Evolutionary conservation across 2,329 filamentous ascomycete genomes (phyloP).

Genomic region (Ophiostoma ulmi): DNA sequence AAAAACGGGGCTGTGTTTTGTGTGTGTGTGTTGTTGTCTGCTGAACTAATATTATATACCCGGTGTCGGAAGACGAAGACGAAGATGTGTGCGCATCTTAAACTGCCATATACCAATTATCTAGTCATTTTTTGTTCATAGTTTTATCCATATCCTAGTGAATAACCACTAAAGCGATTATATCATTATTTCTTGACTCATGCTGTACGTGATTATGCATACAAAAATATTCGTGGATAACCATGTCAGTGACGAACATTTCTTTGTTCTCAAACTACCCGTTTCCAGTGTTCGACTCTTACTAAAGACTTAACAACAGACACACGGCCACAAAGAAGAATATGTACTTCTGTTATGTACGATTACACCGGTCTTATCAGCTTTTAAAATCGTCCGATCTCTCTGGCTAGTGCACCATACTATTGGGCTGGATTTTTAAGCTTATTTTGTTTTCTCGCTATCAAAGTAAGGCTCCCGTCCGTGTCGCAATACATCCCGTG

Average conservation of each 20-base stretch:
- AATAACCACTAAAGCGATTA: neutral
- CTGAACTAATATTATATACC: slow-evolving; percentile 5
- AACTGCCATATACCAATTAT: neutral
- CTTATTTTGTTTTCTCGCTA: too few relatives aligned
- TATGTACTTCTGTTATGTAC: neutral
- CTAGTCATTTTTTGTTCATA: neutral
- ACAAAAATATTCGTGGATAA: too few relatives aligned
- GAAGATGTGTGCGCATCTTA: neutral
- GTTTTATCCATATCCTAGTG: neutral
- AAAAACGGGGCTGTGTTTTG: neutral
- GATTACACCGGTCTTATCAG: neutral
- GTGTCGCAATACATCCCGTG: too few relatives aligned
- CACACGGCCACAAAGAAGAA: neutral
- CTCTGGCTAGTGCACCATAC: neutral
- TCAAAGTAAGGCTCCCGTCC: too few relatives aligned
- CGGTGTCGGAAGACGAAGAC: neutral
- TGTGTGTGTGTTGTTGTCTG: neutral
- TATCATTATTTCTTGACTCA: neutral
- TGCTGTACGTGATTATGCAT: neutral
- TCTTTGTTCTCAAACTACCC: neutral
- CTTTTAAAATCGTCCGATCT: neutral
- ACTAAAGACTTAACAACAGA: neutral
- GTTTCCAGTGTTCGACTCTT: neutral
- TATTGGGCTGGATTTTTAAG: neutral
- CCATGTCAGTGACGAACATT: neutral